A percentile compares a stretch with the other conserved stretches of the same genome.
These are phyloP conservation scores for Lagerstroemia speciosa DNA, from an alignment of 345 rosid genomes.

Conservation along the genomic window DNA sequence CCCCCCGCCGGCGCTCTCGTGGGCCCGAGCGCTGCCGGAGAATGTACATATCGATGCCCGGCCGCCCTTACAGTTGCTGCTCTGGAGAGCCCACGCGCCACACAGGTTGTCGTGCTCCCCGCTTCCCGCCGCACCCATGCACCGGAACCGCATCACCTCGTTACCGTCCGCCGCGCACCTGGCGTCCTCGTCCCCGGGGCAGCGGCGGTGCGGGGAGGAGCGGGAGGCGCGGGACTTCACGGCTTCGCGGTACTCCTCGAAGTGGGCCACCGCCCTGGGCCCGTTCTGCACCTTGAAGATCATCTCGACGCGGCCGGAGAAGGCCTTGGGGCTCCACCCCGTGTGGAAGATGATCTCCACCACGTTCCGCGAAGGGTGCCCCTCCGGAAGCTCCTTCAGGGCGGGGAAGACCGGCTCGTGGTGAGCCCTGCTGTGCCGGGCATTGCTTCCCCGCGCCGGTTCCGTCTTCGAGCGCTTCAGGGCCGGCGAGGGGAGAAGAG, in stretches of 20 bases:
- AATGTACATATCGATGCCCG: conserved; percentile 6
- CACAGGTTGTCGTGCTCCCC: not conserved
- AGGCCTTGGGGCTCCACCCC: conserved; percentile 74
- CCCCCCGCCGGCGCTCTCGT: conserved; percentile 11
- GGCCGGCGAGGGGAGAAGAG: not conserved
- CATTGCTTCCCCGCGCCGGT: not conserved
- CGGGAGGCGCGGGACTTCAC: conserved; percentile 46
- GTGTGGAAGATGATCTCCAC: conserved; percentile 94
- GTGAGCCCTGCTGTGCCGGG: conserved; percentile 16
- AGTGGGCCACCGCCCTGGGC: conserved; percentile 53
- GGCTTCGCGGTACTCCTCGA: conserved; percentile 81
- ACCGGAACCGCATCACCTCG: conserved; percentile 91
- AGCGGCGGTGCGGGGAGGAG: conserved; percentile 11
- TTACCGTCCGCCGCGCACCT: conserved; percentile 92
- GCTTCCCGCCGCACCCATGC: conserved; percentile 53
- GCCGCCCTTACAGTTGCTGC: not conserved
- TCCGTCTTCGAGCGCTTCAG: conserved; percentile 4
- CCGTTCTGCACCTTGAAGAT: conserved; percentile 87
- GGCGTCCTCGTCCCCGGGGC: conserved; percentile 56
- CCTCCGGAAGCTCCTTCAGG: conserved; percentile 64
- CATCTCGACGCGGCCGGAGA: conserved; percentile 75
- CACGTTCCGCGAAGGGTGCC: conserved; percentile 88
- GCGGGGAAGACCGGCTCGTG: conserved; percentile 53
- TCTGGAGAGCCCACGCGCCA: not conserved
- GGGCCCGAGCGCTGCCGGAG: conserved; percentile 14